Conservation (phyloP, 805 yeast species). For the Metschnikowia santaceciliae region DNA sequence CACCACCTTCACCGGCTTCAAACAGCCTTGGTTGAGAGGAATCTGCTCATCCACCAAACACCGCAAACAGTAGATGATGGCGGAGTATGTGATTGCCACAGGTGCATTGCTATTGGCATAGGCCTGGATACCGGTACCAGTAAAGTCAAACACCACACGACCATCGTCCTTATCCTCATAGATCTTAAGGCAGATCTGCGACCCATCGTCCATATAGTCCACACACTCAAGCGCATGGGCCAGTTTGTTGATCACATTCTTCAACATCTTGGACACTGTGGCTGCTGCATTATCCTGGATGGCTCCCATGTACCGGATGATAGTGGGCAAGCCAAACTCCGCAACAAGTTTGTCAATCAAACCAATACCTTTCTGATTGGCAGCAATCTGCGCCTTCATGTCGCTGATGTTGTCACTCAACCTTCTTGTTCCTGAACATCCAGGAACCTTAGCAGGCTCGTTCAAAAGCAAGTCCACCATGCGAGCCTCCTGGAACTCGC, state of each 20-base stretch:
- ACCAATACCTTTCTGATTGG: slow-evolving; percentile 19
- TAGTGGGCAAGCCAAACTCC: slow-evolving; percentile 17
- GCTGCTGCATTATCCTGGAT: slow-evolving; percentile 20
- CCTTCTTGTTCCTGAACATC: slow-evolving; percentile 86
- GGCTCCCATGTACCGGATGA: slow-evolving; percentile 17
- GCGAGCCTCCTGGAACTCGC: slow-evolving; percentile 70
- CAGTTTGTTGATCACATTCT: slow-evolving; percentile 17
- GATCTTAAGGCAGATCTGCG: slow-evolving; percentile 56
- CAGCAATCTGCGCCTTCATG: slow-evolving; percentile 37
- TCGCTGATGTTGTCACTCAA: slow-evolving; percentile 76
- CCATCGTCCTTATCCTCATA: slow-evolving; percentile 46
- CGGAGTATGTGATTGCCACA: slow-evolving; percentile 81
- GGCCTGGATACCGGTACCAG: slow-evolving; percentile 82
- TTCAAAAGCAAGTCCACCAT: slow-evolving; percentile 58
- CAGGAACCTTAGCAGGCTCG: slow-evolving; percentile 78
- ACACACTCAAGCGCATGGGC: slow-evolving; percentile 17
- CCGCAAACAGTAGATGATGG: slow-evolving; percentile 81
- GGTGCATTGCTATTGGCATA: slow-evolving; percentile 94
- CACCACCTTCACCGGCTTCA: slow-evolving; percentile 66
- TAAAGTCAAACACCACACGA: slow-evolving; percentile 73
- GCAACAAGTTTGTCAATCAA: slow-evolving; percentile 15
- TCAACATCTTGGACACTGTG: slow-evolving; percentile 16
- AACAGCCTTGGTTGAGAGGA: slow-evolving; percentile 92
- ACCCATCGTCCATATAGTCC: slow-evolving; percentile 81
- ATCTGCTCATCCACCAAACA: slow-evolving; percentile 82